Conservation (phyloP, 768 basidiomycete species). For the Russula sp. region DNA sequence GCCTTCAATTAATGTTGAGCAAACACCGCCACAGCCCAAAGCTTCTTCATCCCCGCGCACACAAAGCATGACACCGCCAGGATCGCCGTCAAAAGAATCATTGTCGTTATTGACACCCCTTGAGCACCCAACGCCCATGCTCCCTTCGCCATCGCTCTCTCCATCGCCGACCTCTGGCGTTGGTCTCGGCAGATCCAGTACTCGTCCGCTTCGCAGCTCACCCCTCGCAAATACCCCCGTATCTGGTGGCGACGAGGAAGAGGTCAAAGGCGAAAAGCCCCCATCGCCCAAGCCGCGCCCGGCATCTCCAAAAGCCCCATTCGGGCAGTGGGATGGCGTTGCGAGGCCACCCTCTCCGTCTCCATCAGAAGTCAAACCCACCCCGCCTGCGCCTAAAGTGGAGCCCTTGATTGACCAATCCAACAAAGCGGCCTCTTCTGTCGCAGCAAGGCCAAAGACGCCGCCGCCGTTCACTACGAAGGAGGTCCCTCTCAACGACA, state of each 20-base stretch:
- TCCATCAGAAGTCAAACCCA: constrained; percentile 9
- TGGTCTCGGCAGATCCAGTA: constrained; percentile 54
- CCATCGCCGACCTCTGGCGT: constrained; percentile 40
- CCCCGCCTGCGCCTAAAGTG: constrained; percentile 1
- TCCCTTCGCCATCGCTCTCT: constrained; percentile 33
- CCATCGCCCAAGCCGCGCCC: constrained; percentile 32
- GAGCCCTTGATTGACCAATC: constrained; percentile 3
- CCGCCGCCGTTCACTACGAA: constrained; percentile 28
- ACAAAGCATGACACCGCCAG: constrained; percentile 57
- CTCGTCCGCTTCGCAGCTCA: constrained; percentile 69
- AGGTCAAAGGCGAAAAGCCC: constrained; percentile 29
- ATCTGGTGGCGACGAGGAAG: constrained; percentile 41
- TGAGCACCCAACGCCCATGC: constrained; percentile 29
- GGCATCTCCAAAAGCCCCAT: constrained; percentile 37
- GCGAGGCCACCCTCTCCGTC: background rate
- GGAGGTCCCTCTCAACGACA: background rate
- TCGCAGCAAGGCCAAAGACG: constrained; percentile 40
- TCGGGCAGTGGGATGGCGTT: constrained; percentile 28
- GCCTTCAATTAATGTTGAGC: constrained; percentile 37
- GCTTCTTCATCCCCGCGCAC: constrained; percentile 28
- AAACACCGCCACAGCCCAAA: constrained; percentile 29
- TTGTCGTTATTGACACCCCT: constrained; percentile 23
- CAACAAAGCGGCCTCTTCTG: constrained; percentile 23
- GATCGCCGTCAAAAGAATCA: constrained; percentile 49
- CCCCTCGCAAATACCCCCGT: constrained; percentile 55